Conservation (phyloP, 345 rosid genomes). For the Luvunga scandens region DNA sequence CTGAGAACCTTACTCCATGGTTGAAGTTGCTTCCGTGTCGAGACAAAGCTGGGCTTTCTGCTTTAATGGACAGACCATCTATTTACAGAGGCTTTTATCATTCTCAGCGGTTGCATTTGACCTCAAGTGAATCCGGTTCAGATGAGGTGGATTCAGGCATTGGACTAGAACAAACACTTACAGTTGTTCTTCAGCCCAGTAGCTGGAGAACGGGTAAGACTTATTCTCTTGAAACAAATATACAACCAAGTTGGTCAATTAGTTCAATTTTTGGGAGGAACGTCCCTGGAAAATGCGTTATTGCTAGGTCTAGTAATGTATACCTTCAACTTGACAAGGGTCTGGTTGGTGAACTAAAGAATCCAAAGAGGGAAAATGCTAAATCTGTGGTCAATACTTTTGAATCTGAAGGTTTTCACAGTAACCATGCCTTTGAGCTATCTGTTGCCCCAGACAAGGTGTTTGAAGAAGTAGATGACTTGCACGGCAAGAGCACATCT, state of each 20-base stretch:
- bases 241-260: slow-evolving; percentile 83
- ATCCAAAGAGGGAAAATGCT: slow-evolving; percentile 30
- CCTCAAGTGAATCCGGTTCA: slow-evolving; percentile 30
- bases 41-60: slow-evolving; percentile 82
- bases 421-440: slow-evolving; percentile 45
- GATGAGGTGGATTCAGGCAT: slow-evolving; percentile 52
- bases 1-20: slow-evolving; percentile 99
- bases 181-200: slow-evolving; percentile 73
- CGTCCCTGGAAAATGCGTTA: slow-evolving; percentile 62
- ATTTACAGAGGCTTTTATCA: slow-evolving; percentile 89
- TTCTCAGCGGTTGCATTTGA: slow-evolving; percentile 79
- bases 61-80: slow-evolving; percentile 86
- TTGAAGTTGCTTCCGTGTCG: slow-evolving; percentile 95
- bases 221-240: slow-evolving; percentile 27
- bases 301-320: slow-evolving; percentile 70
- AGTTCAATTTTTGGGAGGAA: slow-evolving; percentile 82
- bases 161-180: slow-evolving; percentile 76
- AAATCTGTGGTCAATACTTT: slow-evolving; percentile 15
- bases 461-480: slow-evolving; percentile 41
- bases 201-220: slow-evolving; percentile 18
- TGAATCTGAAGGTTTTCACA: slow-evolving; percentile 28
- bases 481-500: slow-evolving; percentile 30
- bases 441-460: slow-evolving; percentile 64
- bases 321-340: slow-evolving; percentile 70
- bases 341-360: slow-evolving; percentile 37